These are phyloP conservation scores for Hyaloscypha hepaticicola DNA, from an alignment of 495 filamentous ascomycete species.

Conservation along the genomic window DNA sequence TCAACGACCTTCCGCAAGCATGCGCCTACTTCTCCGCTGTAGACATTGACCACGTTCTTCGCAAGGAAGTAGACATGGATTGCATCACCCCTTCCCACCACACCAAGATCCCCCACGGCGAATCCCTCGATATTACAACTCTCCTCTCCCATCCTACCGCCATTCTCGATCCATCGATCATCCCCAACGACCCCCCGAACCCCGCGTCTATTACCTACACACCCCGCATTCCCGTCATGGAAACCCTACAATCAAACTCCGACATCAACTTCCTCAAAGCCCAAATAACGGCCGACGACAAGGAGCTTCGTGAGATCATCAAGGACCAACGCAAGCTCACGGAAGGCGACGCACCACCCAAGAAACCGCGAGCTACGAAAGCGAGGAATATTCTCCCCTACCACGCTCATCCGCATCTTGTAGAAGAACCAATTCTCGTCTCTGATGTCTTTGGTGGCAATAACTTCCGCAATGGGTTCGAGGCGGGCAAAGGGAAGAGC, in stretches of 20 bases:
- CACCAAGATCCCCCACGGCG: slow-evolving; percentile 75
- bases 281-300: slow-evolving; percentile 75
- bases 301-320: slow-evolving; percentile 72
- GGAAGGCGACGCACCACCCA: slow-evolving; percentile 16
- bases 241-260: slow-evolving; percentile 30
- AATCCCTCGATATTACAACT: slow-evolving; percentile 74
- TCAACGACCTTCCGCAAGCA: slow-evolving; percentile 87
- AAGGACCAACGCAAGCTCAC: slow-evolving; percentile 48
- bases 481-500: slow-evolving; percentile 8
- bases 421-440: slow-evolving; percentile 18
- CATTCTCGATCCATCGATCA: slow-evolving; percentile 61
- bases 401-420: slow-evolving; percentile 20
- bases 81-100: slow-evolving; percentile 89
- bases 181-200: slow-evolving; percentile 50
- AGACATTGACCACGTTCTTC: slow-evolving; percentile 88
- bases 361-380: slow-evolving; percentile 6
- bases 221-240: slow-evolving; percentile 77
- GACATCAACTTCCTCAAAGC: slow-evolving; percentile 70
- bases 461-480: slow-evolving; percentile 15
- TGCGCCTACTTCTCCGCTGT: slow-evolving; percentile 96
- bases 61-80: slow-evolving; percentile 98
- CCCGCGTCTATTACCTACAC: slow-evolving; percentile 63
- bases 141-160: slow-evolving; percentile 67
- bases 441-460: slow-evolving; percentile 15
- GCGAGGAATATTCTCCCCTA: slow-evolving; percentile 20